These are phyloP conservation scores for Aphanomyces cochlioides DNA, from an alignment of 352 stramenopile genomes.

Conservation along the genomic window DNA sequence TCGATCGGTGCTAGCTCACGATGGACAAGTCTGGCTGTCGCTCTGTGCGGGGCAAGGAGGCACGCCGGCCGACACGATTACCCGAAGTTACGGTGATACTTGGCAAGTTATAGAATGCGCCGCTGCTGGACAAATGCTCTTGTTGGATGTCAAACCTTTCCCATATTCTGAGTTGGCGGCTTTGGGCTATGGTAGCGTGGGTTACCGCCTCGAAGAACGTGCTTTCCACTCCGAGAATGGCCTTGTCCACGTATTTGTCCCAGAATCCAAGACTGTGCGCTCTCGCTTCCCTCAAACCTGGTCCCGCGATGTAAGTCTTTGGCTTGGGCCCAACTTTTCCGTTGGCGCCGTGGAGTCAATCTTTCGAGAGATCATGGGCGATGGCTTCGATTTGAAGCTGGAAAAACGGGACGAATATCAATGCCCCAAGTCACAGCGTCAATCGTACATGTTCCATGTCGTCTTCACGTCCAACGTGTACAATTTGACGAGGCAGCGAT, in stretches of 20 bases:
- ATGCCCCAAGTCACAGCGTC: slow-evolving; percentile 45
- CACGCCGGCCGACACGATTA: slow-evolving; percentile 55
- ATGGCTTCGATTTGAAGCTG: slow-evolving; percentile 33
- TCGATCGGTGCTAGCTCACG: slow-evolving; percentile 40
- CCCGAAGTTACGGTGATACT: slow-evolving; percentile 56
- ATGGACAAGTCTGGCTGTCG: slow-evolving; percentile 75
- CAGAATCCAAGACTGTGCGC: slow-evolving; percentile 34
- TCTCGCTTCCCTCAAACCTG: slow-evolving; percentile 55
- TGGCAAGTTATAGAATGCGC: slow-evolving; percentile 76
- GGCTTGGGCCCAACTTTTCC: slow-evolving; percentile 52
- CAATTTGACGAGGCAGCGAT: slow-evolving; percentile 11
- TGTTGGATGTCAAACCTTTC: slow-evolving; percentile 58
- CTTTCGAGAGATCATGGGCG: slow-evolving; percentile 46
- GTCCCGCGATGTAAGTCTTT: slow-evolving; percentile 68
- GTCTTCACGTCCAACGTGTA: slow-evolving; percentile 13
- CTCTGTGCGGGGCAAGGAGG: slow-evolving; percentile 74
- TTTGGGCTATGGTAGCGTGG: slow-evolving; percentile 72
- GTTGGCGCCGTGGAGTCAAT: slow-evolving; percentile 42
- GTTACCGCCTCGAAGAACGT: slow-evolving; percentile 66
- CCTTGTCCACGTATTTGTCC: slow-evolving; percentile 68
- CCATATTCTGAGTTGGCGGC: slow-evolving; percentile 48
- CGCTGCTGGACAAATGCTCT: slow-evolving; percentile 48
- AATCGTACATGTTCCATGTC: slow-evolving; percentile 58
- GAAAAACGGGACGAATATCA: slow-evolving; percentile 44
- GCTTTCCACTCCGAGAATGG: slow-evolving; percentile 64